Base-by-base conservation (phyloP, 495 filamentous ascomycete genomes). In the Pyrenula aspistea region DNA sequence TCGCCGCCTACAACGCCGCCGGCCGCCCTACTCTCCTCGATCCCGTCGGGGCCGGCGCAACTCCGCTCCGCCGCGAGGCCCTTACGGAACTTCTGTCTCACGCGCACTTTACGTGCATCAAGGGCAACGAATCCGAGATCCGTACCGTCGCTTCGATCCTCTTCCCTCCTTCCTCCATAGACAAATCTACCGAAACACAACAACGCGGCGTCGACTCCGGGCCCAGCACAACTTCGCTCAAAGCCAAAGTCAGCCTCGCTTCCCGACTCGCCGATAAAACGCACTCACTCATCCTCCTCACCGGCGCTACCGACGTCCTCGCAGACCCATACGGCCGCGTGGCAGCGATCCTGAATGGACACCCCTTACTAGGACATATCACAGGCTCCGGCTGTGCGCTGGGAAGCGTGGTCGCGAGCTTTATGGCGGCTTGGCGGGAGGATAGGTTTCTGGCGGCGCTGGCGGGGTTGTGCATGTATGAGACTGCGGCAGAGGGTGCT, bases 71-170 rank as follows among this genome's bases (percentile, higher is more conserved):
- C 23, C 82, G 85, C 24, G 73, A 76, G 1, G 85, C 88, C 0
- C 80, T 93, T 31, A 82, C 80, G 42, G 76, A 76, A 11, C 78
- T 98, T n/a, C 72, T 96, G 67, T 74, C 78, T 0, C 78, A 71
- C 4, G 89, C 89, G 25, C 87, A 88, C 64, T 87, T 93, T 59
- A 83, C 87, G 67, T 75, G 96, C 21, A 89, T 98, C 68, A 98
- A 96, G 69, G 93, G 93, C 23, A 98, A 98, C 65, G 91, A 94
- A 67, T 83, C 84, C 53, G 93, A 98, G 68, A 92, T 98, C 56
- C 71, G 75, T 24, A 83, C 85, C n/a, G 79, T 91, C 0, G 31
- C 31, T 78, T 77, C 55, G 77, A 76, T 25, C 74, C 72, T 55
- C 70, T 61, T 51, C 31, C 31, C 31, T 15, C 31, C 31, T 42